Percentiles rank a stretch among this genome's conserved stretches.
Evolutionary conservation across 2,329 filamentous ascomycete species (phyloP).

Genomic region (Macrophomina phaseolina): DNA sequence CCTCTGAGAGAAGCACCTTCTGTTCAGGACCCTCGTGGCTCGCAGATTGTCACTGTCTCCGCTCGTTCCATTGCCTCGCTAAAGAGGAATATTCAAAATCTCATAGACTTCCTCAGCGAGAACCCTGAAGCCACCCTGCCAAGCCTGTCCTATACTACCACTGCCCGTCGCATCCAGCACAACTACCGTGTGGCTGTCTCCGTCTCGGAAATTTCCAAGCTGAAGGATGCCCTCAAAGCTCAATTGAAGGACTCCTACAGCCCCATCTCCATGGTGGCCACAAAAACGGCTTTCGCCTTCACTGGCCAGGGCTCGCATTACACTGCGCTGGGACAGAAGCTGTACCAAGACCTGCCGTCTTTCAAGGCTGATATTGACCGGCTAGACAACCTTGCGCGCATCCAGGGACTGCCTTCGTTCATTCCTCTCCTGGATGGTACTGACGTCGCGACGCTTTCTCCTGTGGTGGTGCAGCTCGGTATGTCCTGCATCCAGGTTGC

Average conservation of each 20-base stretch:
- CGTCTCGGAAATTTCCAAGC: constrained; percentile 54
- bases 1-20: constrained; percentile 50
- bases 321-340: constrained; percentile 56
- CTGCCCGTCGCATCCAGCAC: constrained; percentile 59
- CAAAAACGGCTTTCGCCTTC: constrained; percentile 59
- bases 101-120: constrained; percentile 54
- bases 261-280: constrained; percentile 59
- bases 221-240: constrained; percentile 51
- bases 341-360: constrained; percentile 55
- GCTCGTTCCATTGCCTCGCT: constrained; percentile 58
- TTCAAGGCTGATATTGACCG: constrained; percentile 58
- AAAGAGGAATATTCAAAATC: constrained; percentile 57
- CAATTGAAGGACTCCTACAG: constrained; percentile 58
- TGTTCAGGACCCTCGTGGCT: constrained; percentile 52
- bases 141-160: constrained; percentile 59
- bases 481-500: constrained; percentile 61
- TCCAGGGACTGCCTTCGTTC: constrained; percentile 57
- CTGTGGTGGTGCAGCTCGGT: constrained; percentile 58
- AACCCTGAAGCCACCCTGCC: constrained; percentile 52
- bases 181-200: constrained; percentile 58
- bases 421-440: constrained; percentile 55
- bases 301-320: constrained; percentile 61
- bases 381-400: constrained; percentile 53
- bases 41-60: constrained; percentile 56
- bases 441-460: constrained; percentile 57